Evolutionary conservation across 345 rosid species (phyloP).

Genomic region (Leavenworthia alabamica): DNA sequence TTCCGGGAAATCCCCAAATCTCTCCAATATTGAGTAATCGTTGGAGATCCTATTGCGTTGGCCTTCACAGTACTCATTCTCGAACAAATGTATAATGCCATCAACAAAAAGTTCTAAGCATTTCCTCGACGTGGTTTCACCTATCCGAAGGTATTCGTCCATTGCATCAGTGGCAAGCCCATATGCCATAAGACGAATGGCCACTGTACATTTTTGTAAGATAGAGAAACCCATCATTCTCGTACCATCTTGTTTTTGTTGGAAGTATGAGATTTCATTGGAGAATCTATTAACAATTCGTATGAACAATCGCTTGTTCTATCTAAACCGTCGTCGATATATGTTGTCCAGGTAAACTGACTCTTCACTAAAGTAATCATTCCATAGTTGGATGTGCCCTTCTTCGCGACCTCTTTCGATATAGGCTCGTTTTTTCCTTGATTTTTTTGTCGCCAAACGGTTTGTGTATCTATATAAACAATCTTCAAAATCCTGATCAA

Average conservation of each 20-base stretch:
- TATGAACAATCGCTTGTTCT: neutral
- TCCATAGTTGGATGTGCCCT: neutral
- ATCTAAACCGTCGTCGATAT: neutral
- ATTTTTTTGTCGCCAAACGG: too few species aligned
- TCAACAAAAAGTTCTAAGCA: neutral
- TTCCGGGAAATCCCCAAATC: too few species aligned
- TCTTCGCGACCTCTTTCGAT: neutral
- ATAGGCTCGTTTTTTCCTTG: neutral
- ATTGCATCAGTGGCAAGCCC: neutral
- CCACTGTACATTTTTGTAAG: neutral
- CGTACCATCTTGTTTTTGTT: neutral
- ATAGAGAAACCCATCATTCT: neutral
- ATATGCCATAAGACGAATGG: neutral
- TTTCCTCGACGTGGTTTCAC: neutral
- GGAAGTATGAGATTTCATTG: neutral
- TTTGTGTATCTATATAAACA: too few species aligned
- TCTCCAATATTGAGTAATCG: too few species aligned
- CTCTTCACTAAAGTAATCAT: neutral
- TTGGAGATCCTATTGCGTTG: too few species aligned
- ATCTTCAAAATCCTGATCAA: too few species aligned
- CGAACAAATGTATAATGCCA: neutral
- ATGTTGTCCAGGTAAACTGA: neutral
- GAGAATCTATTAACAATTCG: neutral
- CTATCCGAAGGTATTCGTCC: neutral
- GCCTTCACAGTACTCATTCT: neutral